Evolutionary conservation across 371 early-diverging fungal species (phyloP), one percentile per base, ranked within the genome.

Genomic region (Circinella umbellata): DNA sequence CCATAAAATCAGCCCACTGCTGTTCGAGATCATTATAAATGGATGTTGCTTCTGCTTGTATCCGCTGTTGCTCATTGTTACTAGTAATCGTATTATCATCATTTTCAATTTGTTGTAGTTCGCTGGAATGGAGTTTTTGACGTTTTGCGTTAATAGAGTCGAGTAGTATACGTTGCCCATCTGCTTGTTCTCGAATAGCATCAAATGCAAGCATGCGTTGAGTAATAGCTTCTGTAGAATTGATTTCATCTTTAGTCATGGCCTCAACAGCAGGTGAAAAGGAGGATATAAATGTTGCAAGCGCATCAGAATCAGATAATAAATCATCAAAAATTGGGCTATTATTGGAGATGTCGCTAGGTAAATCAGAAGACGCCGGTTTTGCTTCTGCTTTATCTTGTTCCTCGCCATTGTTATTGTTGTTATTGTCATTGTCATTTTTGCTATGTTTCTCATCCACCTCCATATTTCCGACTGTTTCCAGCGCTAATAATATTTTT

Each of bases 161-260:
- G 0, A 57, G 14, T 5, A 57, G 35, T 11, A 6, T 8, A 18
- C 27, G 57, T 27, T 57, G 57, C 4, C 57, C 57, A n/a, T 57
- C 35, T 20, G 57, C 34, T 34, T 57, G 57, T 34, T 57, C 57
- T 57, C 57, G 57, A 27, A 57, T 57, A n/a, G 57, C 57, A 10
- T 57, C 57, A 57, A 57, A 57, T 13, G 57, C 57, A 27, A 57
- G 27, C 57, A 57, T 57, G 1, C 57, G 57, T 34, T 57, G 57
- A 7, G 57, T 57, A 13, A 57, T 14, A 7, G 57, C 57, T 57
- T 57, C 57, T 18, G 57, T 34, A 27, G 34, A 34, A n/a, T 27
- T 57, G 34, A 57, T 57, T 57, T 57, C 57, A n/a, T 57, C 57
- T 57, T 57, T 57, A 27, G 57, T 57, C 57, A 57, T 57, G 57